These are phyloP conservation scores for Auricularia sp. DNA, from an alignment of 768 basidiomycete genomes.

Conservation along the genomic window DNA sequence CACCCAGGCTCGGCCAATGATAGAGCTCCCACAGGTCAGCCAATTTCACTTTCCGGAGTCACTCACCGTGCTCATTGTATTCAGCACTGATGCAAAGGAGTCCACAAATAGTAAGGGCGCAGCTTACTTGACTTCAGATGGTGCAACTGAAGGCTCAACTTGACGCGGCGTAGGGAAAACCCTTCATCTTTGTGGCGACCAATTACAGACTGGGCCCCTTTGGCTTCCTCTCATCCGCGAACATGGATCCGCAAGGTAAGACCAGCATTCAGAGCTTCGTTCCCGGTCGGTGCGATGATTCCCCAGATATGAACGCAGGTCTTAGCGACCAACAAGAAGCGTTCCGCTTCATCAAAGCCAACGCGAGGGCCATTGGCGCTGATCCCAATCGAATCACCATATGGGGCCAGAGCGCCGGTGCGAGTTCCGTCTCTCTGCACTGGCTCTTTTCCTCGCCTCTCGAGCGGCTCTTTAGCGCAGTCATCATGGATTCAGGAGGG, in stretches of 20 bases:
- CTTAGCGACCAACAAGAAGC: conserved; percentile 32
- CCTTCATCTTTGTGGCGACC: conserved; percentile 38
- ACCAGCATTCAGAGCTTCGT: not conserved
- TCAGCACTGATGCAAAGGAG: no score
- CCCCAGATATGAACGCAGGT: conserved; percentile 31
- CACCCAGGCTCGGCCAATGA: no score
- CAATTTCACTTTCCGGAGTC: no score
- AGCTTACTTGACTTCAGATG: no score
- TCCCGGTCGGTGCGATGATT: not conserved
- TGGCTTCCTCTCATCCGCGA: conserved; percentile 35
- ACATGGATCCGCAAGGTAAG: conserved; percentile 26
- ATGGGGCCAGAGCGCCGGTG: conserved; percentile 46
- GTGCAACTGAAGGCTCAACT: no score
- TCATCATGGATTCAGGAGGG: conserved; percentile 37
- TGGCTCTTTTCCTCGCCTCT: conserved; percentile 19
- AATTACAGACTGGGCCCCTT: conserved; percentile 43
- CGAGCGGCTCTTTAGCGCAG: not conserved
- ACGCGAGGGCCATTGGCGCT: conserved; percentile 22
- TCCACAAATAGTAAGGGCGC: no score
- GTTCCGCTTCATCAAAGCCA: conserved; percentile 19
- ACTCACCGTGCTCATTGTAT: no score
- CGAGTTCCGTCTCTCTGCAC: conserved; percentile 32
- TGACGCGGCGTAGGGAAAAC: conserved; percentile 23
- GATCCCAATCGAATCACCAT: conserved; percentile 32
- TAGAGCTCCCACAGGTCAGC: no score